Percentiles rank a stretch among this genome's conserved stretches.
Conservation (phyloP, 352 stramenopile species). For the Phytophthora rubi region DNA sequence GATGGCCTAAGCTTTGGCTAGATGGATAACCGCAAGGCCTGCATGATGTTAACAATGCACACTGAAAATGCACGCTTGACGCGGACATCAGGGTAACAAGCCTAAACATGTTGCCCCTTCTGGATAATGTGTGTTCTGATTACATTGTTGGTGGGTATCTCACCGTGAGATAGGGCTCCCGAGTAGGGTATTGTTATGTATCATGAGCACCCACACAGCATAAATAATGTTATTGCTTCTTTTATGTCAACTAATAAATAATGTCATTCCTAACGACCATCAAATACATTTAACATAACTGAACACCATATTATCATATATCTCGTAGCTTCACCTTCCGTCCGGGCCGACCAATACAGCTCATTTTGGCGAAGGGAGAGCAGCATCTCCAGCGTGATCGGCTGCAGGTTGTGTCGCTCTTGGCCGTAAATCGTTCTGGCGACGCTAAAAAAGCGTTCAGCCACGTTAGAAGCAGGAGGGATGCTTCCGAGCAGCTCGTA, state of each 20-base stretch:
- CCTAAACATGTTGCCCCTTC: too few species aligned
- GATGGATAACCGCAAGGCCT: too few species aligned
- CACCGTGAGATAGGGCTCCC: too few species aligned
- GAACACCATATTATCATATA: background rate
- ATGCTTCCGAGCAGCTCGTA: background rate
- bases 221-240: background rate
- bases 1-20: too few species aligned
- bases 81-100: too few species aligned
- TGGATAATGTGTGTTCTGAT: too few species aligned
- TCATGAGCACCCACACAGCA: too few species aligned
- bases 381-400: conserved; percentile 7
- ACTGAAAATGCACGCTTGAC: too few species aligned
- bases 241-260: background rate
- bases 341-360: conserved; percentile 1
- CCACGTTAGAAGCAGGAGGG: background rate
- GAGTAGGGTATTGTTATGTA: too few species aligned
- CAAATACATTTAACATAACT: conserved; percentile 1
- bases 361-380: conserved; percentile 8
- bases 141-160: too few species aligned
- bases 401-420: background rate
- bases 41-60: too few species aligned
- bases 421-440: conserved; percentile 7
- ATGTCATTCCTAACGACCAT: background rate
- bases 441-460: conserved; percentile 10
- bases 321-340: background rate